Conservation (phyloP, 2,329 filamentous ascomycete species). For the Cladosporium sp. region DNA sequence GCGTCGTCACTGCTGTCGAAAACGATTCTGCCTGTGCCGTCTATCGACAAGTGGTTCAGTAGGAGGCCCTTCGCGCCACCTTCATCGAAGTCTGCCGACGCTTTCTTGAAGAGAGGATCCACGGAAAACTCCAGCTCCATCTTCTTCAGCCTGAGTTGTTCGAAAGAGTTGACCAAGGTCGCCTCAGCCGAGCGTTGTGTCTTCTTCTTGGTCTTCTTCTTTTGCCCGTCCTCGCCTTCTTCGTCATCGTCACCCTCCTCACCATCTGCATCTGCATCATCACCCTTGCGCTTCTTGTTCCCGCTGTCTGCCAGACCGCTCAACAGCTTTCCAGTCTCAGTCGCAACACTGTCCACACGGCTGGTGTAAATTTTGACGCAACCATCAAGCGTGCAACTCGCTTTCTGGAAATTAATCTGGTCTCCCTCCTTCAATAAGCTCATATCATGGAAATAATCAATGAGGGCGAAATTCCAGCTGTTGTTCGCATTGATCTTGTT, state of each 20-base stretch:
- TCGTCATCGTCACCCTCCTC: conserved; percentile 63
- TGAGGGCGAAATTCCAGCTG: conserved; percentile 99
- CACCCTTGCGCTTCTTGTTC: conserved; percentile 54
- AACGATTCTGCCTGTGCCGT: conserved; percentile 86
- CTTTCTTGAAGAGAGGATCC: conserved; percentile 98
- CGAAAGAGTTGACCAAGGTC: conserved; percentile 88
- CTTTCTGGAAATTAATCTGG: conserved; percentile 97
- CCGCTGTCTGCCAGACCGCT: conserved; percentile 90
- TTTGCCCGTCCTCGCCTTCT: conserved; percentile 64
- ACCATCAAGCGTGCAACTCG: conserved; percentile 93
- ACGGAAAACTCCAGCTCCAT: conserved; percentile 96
- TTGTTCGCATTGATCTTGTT: conserved; percentile 96
- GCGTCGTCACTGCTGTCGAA: conserved; percentile 96
- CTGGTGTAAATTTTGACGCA: conserved; percentile 99
- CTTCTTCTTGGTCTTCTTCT: conserved; percentile 67
- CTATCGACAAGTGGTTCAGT: conserved; percentile 95
- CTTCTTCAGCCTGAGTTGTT: conserved; percentile 89
- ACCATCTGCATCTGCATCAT: conserved; percentile 58
- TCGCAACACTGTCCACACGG: conserved; percentile 95
- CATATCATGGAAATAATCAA: conserved; percentile 99
- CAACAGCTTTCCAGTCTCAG: conserved; percentile 90
- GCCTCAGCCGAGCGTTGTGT: conserved; percentile 78
- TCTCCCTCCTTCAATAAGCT: conserved; percentile 94
- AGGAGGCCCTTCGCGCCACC: conserved; percentile 93
- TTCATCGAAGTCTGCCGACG: conserved; percentile 96